Base-by-base conservation (phyloP, 331 rosid genomes). In the Saraca asoca region DNA sequence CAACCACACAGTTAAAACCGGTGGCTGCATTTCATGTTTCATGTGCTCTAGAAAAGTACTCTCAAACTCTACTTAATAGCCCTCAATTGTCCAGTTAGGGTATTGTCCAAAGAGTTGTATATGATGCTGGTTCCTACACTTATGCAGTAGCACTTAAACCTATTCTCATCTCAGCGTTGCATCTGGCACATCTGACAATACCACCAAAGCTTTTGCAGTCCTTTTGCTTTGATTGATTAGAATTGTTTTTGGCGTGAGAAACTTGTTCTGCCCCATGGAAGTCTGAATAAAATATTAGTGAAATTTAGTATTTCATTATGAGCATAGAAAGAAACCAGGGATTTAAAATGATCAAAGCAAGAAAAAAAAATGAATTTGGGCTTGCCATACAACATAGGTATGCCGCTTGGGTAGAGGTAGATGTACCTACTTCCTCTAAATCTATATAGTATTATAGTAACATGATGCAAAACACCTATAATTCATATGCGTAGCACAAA, bases 101-200 rank as follows among this genome's bases (percentile, higher is more conserved):
- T 92, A 89, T 45, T 92, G 89, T 14, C 98, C 91, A 56, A 92
- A 92, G 65, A 89, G 62, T 74, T 82, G 84, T 96, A 92, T 92
- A 73, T 92, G 95, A 15, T 96, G 93, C 77, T 92, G 96, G 79
- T 92, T 95, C 46, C 73, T 75, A 89, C 93, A 77, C 96, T 85
- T 91, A 92, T 85, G 58, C 93, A 92, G 62, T 92, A 96, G 66
- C 98, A 92, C 76, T 92, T 89, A 68, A 89, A 92, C 41, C 98
- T 95, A 72, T 92, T 92, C 74, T 89, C 98, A 50, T 92, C 95
- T n/a, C 96, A 81, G 68, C 93, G 89, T 69, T 92, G 96, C 86
- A 89, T 92, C 75, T 92, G 96, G 63, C 96, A 92, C 95, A 92
- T 92, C 82, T 89, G 98, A 79, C 96, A 93, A 76, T 89, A 93